Conservation (phyloP, 495 filamentous ascomycete species). For the Gamarada debralockiae region DNA sequence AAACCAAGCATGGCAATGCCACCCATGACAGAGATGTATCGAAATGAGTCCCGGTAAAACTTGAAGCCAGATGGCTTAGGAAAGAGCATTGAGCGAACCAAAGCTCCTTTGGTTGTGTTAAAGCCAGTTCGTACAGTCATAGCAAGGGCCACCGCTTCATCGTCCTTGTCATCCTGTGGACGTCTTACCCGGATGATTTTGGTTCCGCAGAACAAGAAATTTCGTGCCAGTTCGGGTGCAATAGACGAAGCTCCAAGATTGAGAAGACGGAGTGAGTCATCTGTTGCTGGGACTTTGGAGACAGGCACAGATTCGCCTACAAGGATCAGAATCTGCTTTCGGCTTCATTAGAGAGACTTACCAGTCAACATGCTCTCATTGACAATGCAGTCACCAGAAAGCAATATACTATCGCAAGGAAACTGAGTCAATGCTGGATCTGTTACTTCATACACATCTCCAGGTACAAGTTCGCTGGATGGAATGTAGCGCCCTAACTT, state of each 20-base stretch:
- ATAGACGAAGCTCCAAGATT: constrained; percentile 76
- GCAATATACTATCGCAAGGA: constrained; percentile 86
- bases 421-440: constrained; percentile 93
- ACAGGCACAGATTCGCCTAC: constrained; percentile 93
- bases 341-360: constrained; percentile 30
- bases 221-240: constrained; percentile 72
- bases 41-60: constrained; percentile 96
- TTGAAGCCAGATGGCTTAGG: constrained; percentile 97
- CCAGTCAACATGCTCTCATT: constrained; percentile 99
- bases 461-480: constrained; percentile 87
- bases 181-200: constrained; percentile 89
- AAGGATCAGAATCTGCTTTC: constrained; percentile 15
- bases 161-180: constrained; percentile 76
- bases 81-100: constrained; percentile 98
- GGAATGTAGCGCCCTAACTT: constrained; percentile 73
- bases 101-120: constrained; percentile 92
- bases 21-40: constrained; percentile 97
- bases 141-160: constrained; percentile 88
- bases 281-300: constrained; percentile 82
- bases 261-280: constrained; percentile 70
- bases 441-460: constrained; percentile 95
- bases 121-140: constrained; percentile 93
- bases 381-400: constrained; percentile 95
- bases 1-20: constrained; percentile 86
- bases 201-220: constrained; percentile 91